Conservation (phyloP, 257 asterid genomes). For the Nicotiana noctiflora region DNA sequence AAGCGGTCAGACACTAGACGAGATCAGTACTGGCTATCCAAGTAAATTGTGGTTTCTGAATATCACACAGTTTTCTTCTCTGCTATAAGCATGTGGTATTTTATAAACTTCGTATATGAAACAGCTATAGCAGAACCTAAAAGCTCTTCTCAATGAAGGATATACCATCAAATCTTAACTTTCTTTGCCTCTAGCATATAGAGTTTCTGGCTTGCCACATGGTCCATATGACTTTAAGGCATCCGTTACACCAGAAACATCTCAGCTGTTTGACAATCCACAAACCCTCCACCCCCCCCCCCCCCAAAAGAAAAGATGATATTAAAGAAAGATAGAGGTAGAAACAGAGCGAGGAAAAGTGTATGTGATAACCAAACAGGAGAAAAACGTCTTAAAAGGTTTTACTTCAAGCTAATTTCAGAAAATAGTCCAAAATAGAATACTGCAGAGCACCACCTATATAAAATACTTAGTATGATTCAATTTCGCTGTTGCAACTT, state of each 20-base stretch:
- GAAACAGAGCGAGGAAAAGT: no score
- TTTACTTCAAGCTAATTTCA: background rate
- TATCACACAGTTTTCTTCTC: background rate
- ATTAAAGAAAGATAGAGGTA: background rate
- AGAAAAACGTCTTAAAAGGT: no score
- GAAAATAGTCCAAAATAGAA: background rate
- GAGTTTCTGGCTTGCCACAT: background rate
- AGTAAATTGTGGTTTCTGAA: background rate
- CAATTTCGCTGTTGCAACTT: background rate
- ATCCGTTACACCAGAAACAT: background rate
- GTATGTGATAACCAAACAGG: no score
- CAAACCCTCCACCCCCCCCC: background rate
- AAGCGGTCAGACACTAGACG: background rate
- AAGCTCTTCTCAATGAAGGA: background rate
- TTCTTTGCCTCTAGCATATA: background rate
- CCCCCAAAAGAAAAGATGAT: background rate
- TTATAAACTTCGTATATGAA: background rate
- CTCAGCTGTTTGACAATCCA: background rate
- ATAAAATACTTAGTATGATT: background rate
- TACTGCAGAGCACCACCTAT: background rate
- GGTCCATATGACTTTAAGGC: background rate
- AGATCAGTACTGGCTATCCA: background rate
- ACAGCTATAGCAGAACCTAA: background rate
- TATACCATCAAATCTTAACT: background rate
- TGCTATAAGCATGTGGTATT: background rate